Evolutionary conservation across 352 stramenopile genomes (phyloP).

Genomic region (Globisporangium polare): DNA sequence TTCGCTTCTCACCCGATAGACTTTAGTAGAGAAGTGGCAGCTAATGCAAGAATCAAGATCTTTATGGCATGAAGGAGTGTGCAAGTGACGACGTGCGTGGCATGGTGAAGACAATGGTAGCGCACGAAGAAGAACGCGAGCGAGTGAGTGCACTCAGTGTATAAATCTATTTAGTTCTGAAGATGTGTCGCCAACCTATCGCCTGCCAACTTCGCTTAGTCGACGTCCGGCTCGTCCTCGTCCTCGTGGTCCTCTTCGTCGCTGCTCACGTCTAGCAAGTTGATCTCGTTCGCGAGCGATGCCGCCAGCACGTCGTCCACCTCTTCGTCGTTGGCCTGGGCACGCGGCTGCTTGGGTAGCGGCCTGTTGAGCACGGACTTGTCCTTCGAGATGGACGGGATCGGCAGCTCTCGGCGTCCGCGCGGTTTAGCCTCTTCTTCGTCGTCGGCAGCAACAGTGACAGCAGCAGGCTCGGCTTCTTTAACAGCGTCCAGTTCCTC

Average conservation of each 20-base stretch:
- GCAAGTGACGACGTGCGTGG: background rate
- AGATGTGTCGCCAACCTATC: background rate
- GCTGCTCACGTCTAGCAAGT: constrained; percentile 76
- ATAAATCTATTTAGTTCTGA: constrained; percentile 10
- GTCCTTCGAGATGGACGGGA: constrained; percentile 4
- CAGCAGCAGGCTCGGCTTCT: background rate
- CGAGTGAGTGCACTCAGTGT: background rate
- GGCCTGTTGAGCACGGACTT: constrained; percentile 33
- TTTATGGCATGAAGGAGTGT: background rate
- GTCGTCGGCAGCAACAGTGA: background rate
- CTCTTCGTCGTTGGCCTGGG: constrained; percentile 44
- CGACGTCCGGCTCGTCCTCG: constrained; percentile 35
- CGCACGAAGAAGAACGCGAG: background rate
- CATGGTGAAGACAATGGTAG: constrained; percentile 4
- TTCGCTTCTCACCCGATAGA: constrained; percentile 9
- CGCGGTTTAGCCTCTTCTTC: background rate
- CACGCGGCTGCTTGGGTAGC: constrained; percentile 20
- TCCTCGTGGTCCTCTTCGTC: constrained; percentile 75
- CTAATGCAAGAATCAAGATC: constrained; percentile 9
- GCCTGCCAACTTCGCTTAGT: constrained; percentile 22
- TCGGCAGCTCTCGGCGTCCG: constrained; percentile 14
- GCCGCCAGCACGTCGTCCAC: constrained; percentile 67
- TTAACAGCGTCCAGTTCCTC: background rate
- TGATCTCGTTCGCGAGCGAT: constrained; percentile 63
- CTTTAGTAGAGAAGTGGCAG: background rate